Evolutionary conservation across 805 yeast genomes (phyloP).

Genomic region (Candida multigemmis): DNA sequence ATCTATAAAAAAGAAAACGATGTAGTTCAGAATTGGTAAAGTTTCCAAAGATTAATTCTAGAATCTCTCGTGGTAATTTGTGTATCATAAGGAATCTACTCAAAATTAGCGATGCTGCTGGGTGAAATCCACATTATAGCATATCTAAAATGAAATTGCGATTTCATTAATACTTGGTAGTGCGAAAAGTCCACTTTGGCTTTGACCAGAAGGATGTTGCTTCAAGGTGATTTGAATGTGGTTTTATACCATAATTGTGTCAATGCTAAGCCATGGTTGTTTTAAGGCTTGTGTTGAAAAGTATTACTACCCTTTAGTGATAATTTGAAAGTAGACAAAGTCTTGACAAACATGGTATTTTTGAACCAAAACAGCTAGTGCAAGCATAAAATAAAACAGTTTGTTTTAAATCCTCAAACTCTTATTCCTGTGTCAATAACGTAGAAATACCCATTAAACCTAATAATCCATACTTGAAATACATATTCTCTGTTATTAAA

Average conservation of each 20-base stretch:
- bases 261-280: neutral
- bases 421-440: constrained; percentile 31
- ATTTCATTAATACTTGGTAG: too few species aligned
- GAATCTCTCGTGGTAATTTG: too few species aligned
- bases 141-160: too few species aligned
- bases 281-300: neutral
- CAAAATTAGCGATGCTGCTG: too few species aligned
- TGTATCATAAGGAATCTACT: too few species aligned
- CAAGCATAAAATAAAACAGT: neutral
- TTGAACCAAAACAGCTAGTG: neutral
- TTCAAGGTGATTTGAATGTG: too few species aligned
- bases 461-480: constrained; percentile 69
- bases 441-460: constrained; percentile 69
- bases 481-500: constrained; percentile 78
- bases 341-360: neutral
- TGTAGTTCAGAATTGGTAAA: too few species aligned
- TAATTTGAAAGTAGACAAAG: neutral
- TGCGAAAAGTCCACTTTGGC: too few species aligned
- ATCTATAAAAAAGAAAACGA: too few species aligned
- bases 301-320: neutral
- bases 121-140: too few species aligned
- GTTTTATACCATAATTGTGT: constrained; percentile 3
- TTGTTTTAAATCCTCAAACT: neutral
- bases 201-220: too few species aligned
- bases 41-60: too few species aligned